Evolutionary conservation across 192 early-diverging fungal species (phyloP).

Genomic region (Pilaira anomala): DNA sequence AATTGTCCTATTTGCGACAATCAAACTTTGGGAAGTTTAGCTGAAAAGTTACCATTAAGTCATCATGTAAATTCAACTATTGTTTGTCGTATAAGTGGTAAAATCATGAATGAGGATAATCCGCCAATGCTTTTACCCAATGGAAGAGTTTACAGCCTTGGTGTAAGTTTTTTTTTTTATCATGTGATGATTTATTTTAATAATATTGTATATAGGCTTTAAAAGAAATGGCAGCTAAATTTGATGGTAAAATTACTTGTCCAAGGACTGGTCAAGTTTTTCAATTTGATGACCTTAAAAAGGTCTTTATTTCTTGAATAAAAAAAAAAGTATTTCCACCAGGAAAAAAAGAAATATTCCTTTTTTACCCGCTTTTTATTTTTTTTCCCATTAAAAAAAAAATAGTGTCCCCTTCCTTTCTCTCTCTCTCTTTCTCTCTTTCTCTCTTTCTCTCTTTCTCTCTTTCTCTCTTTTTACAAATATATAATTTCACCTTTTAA

Average conservation of each 20-base stretch:
- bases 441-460: not conserved
- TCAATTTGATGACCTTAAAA: conserved; percentile 60
- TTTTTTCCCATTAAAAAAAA: not conserved
- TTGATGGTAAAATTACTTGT: conserved; percentile 67
- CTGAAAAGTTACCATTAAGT: conserved; percentile 79
- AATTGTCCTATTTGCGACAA: conserved; percentile 95
- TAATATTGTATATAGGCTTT: conserved; percentile 58
- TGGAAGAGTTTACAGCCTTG: conserved; percentile 88
- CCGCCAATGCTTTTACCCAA: conserved; percentile 94
- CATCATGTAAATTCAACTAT: conserved; percentile 95
- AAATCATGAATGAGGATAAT: conserved; percentile 97
- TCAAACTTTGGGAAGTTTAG: conserved; percentile 81
- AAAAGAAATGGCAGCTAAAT: conserved; percentile 62
- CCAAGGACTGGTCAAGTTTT: conserved; percentile 63
- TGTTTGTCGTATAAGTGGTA: conserved; percentile 88
- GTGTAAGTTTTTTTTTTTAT: conserved; percentile 49
- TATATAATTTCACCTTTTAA: too few relatives aligned
- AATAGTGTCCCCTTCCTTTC: not conserved
- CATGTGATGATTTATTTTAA: not conserved
- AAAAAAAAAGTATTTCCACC: not conserved
- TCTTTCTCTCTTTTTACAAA: not conserved
- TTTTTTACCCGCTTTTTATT: not conserved
- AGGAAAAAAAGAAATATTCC: too few relatives aligned
- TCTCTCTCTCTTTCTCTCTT: not conserved
- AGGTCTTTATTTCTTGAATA: conserved; percentile 70